Percentiles rank a stretch among this genome's conserved stretches.
Evolutionary conservation across 2,329 filamentous ascomycete genomes (phyloP).

Genomic region (Nannizzia gypsea): DNA sequence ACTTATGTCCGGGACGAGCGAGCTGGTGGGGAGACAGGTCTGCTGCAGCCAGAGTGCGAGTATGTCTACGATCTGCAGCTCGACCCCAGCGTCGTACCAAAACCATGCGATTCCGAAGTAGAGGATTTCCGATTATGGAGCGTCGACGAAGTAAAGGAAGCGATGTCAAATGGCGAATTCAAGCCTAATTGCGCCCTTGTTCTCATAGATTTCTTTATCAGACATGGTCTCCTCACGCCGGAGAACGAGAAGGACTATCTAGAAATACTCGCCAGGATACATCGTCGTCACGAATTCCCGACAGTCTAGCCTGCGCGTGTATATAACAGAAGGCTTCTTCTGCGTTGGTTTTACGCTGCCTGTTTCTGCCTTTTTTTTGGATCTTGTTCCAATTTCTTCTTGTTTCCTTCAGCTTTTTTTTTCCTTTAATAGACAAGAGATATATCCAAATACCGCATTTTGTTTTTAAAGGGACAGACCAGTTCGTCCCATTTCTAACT

Average conservation of each 20-base stretch:
- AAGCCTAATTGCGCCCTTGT: conserved; percentile 87
- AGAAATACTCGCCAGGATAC: conserved; percentile 63
- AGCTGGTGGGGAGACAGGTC: conserved; percentile 65
- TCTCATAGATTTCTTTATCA: conserved; percentile 77
- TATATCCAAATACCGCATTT: background rate
- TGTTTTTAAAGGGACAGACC: background rate
- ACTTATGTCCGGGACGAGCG: conserved; percentile 64
- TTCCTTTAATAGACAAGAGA: background rate
- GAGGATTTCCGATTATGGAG: conserved; percentile 69
- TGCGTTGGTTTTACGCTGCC: background rate
- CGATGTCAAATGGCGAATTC: conserved; percentile 61
- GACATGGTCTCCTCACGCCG: conserved; percentile 65
- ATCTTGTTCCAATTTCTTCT: conserved; percentile 1
- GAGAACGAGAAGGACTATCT: conserved; percentile 70
- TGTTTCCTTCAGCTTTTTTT: conserved; percentile 4
- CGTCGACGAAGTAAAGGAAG: conserved; percentile 61
- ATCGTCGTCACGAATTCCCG: conserved; percentile 70
- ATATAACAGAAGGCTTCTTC: background rate
- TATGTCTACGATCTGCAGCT: conserved; percentile 86
- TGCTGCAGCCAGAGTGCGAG: conserved; percentile 83
- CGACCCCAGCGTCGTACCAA: conserved; percentile 53
- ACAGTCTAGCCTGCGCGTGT: conserved; percentile 26
- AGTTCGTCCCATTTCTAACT: conserved; percentile 9
- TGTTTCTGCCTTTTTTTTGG: conserved; percentile 2
- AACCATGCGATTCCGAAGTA: conserved; percentile 79